phyloP scores from a whole-genome alignment of 441 rosid genomes.

The Bocquillonia castaneifolia region DNA sequence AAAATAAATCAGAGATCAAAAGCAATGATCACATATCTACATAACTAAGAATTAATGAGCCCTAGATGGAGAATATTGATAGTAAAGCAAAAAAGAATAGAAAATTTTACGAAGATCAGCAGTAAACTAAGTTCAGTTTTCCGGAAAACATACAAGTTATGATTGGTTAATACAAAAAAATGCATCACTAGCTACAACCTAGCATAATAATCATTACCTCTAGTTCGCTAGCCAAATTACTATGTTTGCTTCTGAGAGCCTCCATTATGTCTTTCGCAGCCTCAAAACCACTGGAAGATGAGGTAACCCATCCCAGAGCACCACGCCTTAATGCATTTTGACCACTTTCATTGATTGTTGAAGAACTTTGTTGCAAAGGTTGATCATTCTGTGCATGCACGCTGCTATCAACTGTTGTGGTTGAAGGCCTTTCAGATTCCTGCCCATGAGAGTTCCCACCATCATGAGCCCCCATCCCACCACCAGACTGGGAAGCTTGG shows the following conservation, averaged over 20 bases:
- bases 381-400: slow-evolving; percentile 64
- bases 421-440: slow-evolving; percentile 67
- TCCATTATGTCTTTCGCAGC: slow-evolving; percentile 99
- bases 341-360: slow-evolving; percentile 52
- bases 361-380: slow-evolving; percentile 63
- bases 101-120: too few species aligned
- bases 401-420: slow-evolving; percentile 46
- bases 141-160: background rate
- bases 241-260: slow-evolving; percentile 90
- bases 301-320: slow-evolving; percentile 57
- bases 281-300: slow-evolving; percentile 88
- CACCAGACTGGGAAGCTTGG: slow-evolving; percentile 52
- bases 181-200: slow-evolving; percentile 4
- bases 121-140: background rate
- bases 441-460: slow-evolving; percentile 70
- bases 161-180: background rate
- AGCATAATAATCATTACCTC: slow-evolving; percentile 56
- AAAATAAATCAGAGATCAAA: background rate
- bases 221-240: slow-evolving; percentile 90
- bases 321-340: slow-evolving; percentile 66
- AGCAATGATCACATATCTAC: background rate
- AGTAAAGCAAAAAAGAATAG: background rate
- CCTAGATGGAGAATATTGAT: background rate
- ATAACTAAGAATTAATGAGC: background rate
- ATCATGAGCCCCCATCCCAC: slow-evolving; percentile 66